These are phyloP conservation scores for Pestalotiopsis sp. DNA, from an alignment of 2,329 filamentous ascomycete species.

Conservation along the genomic window DNA sequence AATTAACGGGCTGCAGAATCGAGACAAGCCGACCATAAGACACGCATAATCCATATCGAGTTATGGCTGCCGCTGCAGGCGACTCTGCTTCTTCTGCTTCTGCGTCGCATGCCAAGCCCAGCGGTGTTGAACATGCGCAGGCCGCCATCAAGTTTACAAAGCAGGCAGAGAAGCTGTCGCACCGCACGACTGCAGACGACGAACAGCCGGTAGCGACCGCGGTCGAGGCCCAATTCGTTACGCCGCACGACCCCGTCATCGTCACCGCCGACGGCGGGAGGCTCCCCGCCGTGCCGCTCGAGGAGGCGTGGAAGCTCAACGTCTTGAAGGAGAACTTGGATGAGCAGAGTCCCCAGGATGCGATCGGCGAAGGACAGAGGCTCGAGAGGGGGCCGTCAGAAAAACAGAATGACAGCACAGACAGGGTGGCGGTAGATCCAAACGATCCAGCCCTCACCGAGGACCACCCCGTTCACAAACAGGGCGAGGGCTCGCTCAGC, in stretches of 20 bases:
- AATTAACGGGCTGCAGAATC: not conserved
- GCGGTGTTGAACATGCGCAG: constrained; percentile 32
- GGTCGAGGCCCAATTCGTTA: constrained; percentile 66
- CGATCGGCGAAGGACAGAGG: constrained; percentile 31
- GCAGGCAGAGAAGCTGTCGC: constrained; percentile 63
- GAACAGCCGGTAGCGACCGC: constrained; percentile 49
- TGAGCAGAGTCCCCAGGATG: constrained; percentile 26
- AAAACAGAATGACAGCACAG: constrained; percentile 18
- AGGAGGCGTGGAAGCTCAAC: constrained; percentile 74
- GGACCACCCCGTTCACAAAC: constrained; percentile 41
- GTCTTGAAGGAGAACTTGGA: constrained; percentile 55
- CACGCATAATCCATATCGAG: not conserved
- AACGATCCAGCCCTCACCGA: constrained; percentile 26
- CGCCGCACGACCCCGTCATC: constrained; percentile 73
- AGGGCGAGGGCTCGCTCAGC: constrained; percentile 49
- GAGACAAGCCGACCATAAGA: not conserved
- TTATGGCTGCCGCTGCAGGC: constrained; percentile 23
- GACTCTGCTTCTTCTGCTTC: not conserved
- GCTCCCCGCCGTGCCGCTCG: constrained; percentile 69
- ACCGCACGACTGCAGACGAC: constrained; percentile 34
- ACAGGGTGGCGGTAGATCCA: constrained; percentile 14
- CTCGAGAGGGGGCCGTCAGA: constrained; percentile 26
- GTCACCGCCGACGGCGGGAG: constrained; percentile 68
- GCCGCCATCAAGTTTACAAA: constrained; percentile 60
- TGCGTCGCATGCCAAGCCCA: constrained; percentile 18